Percentiles rank a stretch among this genome's conserved stretches.
Evolutionary conservation across 371 early-diverging fungal species (phyloP).

Genomic region (Lichtheimia hyalospora): DNA sequence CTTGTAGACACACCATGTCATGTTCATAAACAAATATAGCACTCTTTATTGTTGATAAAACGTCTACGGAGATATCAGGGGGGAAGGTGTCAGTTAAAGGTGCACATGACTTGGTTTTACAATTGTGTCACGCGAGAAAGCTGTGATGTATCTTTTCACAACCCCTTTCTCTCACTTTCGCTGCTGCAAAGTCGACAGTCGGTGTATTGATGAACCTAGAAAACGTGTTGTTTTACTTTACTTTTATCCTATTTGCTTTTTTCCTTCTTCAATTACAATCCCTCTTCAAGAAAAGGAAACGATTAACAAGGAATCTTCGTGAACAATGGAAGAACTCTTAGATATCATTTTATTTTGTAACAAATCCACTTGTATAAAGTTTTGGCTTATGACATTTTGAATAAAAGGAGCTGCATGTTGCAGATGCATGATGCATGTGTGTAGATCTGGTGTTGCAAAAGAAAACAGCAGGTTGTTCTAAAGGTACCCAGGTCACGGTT

Average conservation of each 20-base stretch:
- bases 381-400: too few species aligned
- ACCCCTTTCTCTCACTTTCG: slow-evolving; percentile 3
- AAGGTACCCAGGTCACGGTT: too few species aligned
- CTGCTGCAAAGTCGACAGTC: neutral
- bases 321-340: slow-evolving; percentile 14
- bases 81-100: neutral
- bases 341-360: neutral
- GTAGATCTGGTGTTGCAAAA: too few species aligned
- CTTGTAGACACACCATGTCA: too few species aligned
- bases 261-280: slow-evolving; percentile 13
- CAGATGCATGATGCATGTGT: too few species aligned
- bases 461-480: too few species aligned
- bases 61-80: neutral
- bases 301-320: slow-evolving; percentile 16
- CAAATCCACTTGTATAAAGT: too few species aligned
- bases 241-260: slow-evolving; percentile 6
- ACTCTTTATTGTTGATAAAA: neutral
- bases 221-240: slow-evolving; percentile 7
- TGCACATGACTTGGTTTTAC: neutral
- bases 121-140: neutral
- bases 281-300: slow-evolving; percentile 19
- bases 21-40: neutral
- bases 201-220: slow-evolving; percentile 6
- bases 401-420: too few species aligned
- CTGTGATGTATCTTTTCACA: neutral